Percentiles rank a stretch among this genome's conserved stretches.
Conservation (phyloP, 345 rosid species). For the Streptanthus diversifolius region DNA sequence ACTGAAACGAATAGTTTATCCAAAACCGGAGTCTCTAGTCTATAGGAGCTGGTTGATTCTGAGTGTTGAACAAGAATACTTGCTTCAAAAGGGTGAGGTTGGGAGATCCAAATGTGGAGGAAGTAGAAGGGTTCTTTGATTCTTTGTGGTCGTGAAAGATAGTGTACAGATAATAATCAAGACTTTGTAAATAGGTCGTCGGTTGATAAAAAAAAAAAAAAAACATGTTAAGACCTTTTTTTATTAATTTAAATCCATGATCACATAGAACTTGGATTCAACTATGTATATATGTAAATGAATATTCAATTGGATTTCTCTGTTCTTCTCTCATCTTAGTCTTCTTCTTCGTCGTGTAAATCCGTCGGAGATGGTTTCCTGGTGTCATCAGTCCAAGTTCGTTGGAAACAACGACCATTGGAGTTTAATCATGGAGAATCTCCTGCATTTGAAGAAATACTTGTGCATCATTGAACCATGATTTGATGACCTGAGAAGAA, state of each 20-base stretch:
- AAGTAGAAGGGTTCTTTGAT: constrained; percentile 20
- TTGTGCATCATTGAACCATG: too few relatives aligned
- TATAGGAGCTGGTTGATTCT: constrained; percentile 13
- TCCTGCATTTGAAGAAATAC: too few relatives aligned
- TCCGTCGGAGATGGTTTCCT: too few relatives aligned
- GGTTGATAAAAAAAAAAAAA: neutral
- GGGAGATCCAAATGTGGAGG: constrained; percentile 6
- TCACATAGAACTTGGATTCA: neutral
- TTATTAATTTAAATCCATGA: neutral
- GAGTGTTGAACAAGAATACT: constrained; percentile 1
- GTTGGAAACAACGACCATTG: too few relatives aligned
- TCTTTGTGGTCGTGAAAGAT: constrained; percentile 13
- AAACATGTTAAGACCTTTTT: neutral
- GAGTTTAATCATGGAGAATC: too few relatives aligned
- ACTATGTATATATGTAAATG: constrained; percentile 9
- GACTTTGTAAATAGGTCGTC: constrained; percentile 16
- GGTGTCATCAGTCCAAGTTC: too few relatives aligned
- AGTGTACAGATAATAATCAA: constrained; percentile 7
- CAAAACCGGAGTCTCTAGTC: neutral
- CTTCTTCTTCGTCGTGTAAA: too few relatives aligned
- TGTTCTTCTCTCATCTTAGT: too few relatives aligned
- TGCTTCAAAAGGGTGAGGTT: neutral
- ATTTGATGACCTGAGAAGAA: too few relatives aligned
- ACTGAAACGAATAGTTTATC: constrained; percentile 34
- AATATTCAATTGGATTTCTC: too few relatives aligned